Evolutionary conservation across 345 rosid genomes (phyloP), one percentile per base, ranked within the genome.

Genomic region (Syzygium grande): DNA sequence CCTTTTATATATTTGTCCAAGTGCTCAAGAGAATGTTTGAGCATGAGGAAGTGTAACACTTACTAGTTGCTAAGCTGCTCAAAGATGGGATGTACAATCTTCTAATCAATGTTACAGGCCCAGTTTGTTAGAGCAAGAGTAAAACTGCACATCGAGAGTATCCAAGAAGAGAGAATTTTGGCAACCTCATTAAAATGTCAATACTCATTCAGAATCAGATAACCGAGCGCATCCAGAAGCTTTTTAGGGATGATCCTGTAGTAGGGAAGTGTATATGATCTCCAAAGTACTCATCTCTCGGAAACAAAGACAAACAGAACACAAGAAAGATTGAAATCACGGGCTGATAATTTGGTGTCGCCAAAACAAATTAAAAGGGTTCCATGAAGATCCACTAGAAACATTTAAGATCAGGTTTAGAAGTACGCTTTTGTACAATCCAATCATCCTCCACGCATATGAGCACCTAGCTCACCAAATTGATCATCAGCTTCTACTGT

Each of bases 381-480:
- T 19, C 83, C 83, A 73, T 19, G 27, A 34, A 38, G 83, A 38
- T 73, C 83, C 83, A 34, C 83, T 10, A 73, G n/a, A 73, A 73
- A 73, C 49, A 73, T 73, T 73, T 2, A 38, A 73, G 46, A 73
- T 9, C 49, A 73, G 49, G 83, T 38, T 38, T 34, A 73, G 22
- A 38, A 73, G 43, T 38, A 73, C 49, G 27, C 49, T 19, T 5
- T 38, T 5, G 23, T 73, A 51, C 59, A 84, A 25, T 51, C 58
- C 41, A 86, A 85, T 92, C 92, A 97, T 73, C 99, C 99, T 87
- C 95, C 99, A 5, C 96, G 98, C 99, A 97, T 93, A 87, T 98
- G 99, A 11, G 98, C 99, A 84, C 99, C 98, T 15, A 97, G 98
- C 91, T 98, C 99, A 49, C 98, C 99, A 91, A 97, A 98, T 88